Conservation (phyloP, 2,329 filamentous ascomycete species). For the Parastagonospora nodorum region DNA sequence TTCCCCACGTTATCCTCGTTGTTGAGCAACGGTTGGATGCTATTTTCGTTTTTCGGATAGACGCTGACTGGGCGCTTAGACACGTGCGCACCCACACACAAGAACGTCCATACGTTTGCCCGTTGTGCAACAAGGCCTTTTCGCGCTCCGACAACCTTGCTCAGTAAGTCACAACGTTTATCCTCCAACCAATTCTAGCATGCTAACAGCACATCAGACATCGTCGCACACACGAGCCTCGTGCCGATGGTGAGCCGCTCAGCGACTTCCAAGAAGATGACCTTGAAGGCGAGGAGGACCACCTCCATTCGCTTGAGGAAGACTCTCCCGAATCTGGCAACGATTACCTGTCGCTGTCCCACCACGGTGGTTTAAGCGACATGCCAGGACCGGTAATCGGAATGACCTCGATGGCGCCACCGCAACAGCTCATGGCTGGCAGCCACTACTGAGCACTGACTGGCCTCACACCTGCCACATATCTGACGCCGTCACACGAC, state of each 20-base stretch:
- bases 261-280: conserved; percentile 76
- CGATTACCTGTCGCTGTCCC: conserved; percentile 56
- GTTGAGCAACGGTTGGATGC: conserved; percentile 12
- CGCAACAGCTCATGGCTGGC: conserved; percentile 50
- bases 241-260: conserved; percentile 66
- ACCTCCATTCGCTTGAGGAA: conserved; percentile 77
- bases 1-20: conserved; percentile 23
- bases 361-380: conserved; percentile 41
- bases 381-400: conserved; percentile 41
- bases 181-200: conserved; percentile 13
- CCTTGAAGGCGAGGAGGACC: conserved; percentile 85
- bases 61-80: conserved; percentile 65
- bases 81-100: conserved; percentile 99
- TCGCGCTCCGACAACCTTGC: conserved; percentile 98
- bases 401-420: conserved; percentile 50
- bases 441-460: conserved; percentile 47
- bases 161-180: conserved; percentile 67
- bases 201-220: conserved; percentile 60
- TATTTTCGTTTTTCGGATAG: conserved; percentile 47
- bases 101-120: conserved; percentile 97
- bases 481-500: conserved; percentile 25
- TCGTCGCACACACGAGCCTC: conserved; percentile 79
- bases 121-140: conserved; percentile 98
- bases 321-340: conserved; percentile 75
- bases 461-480: conserved; percentile 11